Evolutionary conservation across 352 stramenopile genomes (phyloP), one percentile per base, ranked within the genome.

Genomic region (Globisporangium spinosum): DNA sequence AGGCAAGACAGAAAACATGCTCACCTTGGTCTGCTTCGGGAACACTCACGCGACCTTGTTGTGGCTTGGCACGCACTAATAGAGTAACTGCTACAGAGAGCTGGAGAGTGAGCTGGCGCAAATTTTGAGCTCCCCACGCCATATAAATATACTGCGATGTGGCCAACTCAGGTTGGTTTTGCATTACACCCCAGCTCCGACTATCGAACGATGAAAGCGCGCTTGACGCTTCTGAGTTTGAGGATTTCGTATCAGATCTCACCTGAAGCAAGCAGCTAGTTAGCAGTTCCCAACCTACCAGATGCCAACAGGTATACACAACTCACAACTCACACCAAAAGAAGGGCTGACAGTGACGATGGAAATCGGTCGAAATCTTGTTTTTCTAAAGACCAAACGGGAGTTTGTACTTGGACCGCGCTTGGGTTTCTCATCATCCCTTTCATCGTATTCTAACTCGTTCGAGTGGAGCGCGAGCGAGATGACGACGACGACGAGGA

Each of bases 401-500:
- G 1, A 51, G 40, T 49, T 45, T 20, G 35, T 43, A 9, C 43
- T 22, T 51, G 15, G 7, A 51, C 17, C 2, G 17, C 5, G 15
- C 43, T 51, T 51, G 43, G 15, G 17, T 51, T 12, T 51, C 40
- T 51, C 43, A 22, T 51, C 17, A 22, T 23, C 23, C 22, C 6
- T 51, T 51, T 51, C 17, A 17, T 23, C 43, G 5, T 23, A 22
- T 22, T 55, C n/a, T 25, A 25, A 53, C 34, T 20, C 17, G 22
- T 58, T 25, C 45, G 51, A 20, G 61, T 22, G n/a, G 70, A 76
- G 1, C 67, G 64, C 15, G 66, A 72, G 35, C 64, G 66, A 10
- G 32, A 38, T 9, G 32, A 8, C 29, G 71, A 78, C 0, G 25
- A 56, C 8, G 74, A 80, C 1, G 43, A 56, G 20, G 73, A 72